Evolutionary conservation across 345 rosid species (phyloP).

Genomic region (Toxicodendron radicans): DNA sequence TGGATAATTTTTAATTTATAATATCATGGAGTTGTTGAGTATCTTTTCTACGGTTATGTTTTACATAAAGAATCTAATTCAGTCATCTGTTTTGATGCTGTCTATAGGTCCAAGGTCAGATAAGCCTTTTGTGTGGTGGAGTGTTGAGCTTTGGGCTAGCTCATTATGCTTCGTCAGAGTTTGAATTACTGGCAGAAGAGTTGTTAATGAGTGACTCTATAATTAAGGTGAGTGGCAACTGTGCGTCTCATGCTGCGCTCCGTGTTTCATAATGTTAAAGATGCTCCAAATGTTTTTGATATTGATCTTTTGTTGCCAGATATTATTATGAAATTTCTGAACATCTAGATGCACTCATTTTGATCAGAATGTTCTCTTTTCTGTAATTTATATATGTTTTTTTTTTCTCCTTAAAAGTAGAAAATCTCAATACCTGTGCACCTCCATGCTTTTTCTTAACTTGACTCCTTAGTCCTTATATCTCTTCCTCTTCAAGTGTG

Average conservation of each 20-base stretch:
- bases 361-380: background rate
- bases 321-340: background rate
- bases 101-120: slow-evolving; percentile 91
- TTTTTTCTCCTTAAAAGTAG: too few relatives aligned
- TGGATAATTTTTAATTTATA: background rate
- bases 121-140: slow-evolving; percentile 72
- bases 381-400: background rate
- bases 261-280: slow-evolving; percentile 9
- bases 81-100: slow-evolving; percentile 25
- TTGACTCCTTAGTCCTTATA: background rate
- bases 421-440: background rate
- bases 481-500: background rate
- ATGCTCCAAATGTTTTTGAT: background rate
- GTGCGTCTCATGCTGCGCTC: slow-evolving; percentile 5
- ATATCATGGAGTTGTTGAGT: background rate
- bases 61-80: slow-evolving; percentile 15
- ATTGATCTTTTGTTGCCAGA: background rate
- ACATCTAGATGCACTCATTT: background rate
- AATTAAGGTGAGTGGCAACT: slow-evolving; percentile 63
- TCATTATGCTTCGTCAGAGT: slow-evolving; percentile 90
- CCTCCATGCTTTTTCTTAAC: background rate
- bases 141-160: slow-evolving; percentile 88
- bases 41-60: background rate
- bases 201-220: slow-evolving; percentile 93
- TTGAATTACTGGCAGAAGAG: slow-evolving; percentile 95